phyloP scores from a whole-genome alignment of 257 asterid species.

The Henckelia pumila region DNA sequence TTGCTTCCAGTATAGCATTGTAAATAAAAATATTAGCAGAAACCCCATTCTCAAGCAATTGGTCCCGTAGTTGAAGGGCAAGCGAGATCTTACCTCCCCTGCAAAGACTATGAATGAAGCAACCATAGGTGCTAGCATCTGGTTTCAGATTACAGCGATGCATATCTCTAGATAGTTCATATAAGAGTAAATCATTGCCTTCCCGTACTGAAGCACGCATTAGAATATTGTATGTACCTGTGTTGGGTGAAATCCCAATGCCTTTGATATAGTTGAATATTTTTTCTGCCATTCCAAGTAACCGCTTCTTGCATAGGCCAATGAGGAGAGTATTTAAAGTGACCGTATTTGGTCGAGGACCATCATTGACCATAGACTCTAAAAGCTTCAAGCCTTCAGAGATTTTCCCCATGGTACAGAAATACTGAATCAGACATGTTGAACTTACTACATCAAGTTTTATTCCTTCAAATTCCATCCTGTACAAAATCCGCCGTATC shows the following conservation, averaged over 20 bases:
- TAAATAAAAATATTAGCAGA: constrained; percentile 40
- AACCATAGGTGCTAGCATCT: constrained; percentile 45
- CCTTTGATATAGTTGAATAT: constrained; percentile 33
- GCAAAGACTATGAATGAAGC: constrained; percentile 40
- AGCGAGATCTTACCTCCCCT: constrained; percentile 40
- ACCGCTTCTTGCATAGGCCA: constrained; percentile 51
- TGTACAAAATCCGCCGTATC: constrained; percentile 36
- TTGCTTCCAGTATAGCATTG: constrained; percentile 45
- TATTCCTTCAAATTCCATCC: constrained; percentile 45
- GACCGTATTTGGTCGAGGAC: constrained; percentile 40
- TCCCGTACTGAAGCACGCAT: constrained; percentile 44
- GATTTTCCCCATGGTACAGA: constrained; percentile 32
- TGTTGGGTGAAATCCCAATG: constrained; percentile 46
- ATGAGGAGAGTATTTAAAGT: constrained; percentile 47
- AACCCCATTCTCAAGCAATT: constrained; percentile 42
- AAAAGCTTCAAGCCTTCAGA: constrained; percentile 39
- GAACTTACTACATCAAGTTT: constrained; percentile 45
- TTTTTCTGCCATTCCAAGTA: constrained; percentile 37
- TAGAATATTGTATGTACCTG: constrained; percentile 49
- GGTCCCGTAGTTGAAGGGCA: constrained; percentile 42
- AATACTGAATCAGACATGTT: constrained; percentile 54
- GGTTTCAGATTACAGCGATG: constrained; percentile 35
- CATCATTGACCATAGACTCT: constrained; percentile 39
- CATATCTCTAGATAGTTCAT: constrained; percentile 45
- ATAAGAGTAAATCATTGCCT: constrained; percentile 34